Evolutionary conservation across 768 basidiomycete species (phyloP).

Genomic region (Gyrodon lividus): DNA sequence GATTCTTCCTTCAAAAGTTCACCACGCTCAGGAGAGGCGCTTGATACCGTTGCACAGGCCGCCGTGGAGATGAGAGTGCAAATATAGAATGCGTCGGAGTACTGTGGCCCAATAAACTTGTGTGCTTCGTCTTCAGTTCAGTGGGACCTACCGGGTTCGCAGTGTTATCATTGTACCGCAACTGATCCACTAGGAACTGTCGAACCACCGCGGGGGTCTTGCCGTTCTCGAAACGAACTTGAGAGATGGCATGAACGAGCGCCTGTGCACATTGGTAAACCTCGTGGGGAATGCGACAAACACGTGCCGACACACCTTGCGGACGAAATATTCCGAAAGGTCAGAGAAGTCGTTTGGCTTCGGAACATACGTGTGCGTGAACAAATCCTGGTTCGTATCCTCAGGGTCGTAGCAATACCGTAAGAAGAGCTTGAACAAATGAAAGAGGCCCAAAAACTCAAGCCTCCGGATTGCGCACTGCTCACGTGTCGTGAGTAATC

Average conservation of each 20-base stretch:
- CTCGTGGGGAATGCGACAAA: not conserved
- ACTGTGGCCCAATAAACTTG: constrained; percentile 45
- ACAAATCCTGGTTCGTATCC: constrained; percentile 77
- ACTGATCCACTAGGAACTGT: constrained; percentile 85
- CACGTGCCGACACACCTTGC: constrained; percentile 58
- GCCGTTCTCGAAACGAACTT: constrained; percentile 83
- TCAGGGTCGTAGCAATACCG: constrained; percentile 89
- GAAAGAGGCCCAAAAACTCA: constrained; percentile 90
- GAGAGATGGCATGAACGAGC: constrained; percentile 78
- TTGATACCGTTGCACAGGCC: constrained; percentile 76
- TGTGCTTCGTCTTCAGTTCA: not conserved
- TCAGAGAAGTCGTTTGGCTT: constrained; percentile 94
- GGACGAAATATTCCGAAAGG: constrained; percentile 89
- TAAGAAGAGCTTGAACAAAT: constrained; percentile 92
- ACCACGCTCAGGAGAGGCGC: constrained; percentile 75
- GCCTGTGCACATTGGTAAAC: constrained; percentile 43
- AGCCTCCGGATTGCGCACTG: constrained; percentile 84
- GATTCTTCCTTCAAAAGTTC: constrained; percentile 72
- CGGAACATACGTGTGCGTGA: constrained; percentile 87
- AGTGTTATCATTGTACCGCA: constrained; percentile 96
- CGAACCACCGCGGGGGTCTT: constrained; percentile 85
- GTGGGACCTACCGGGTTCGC: constrained; percentile 67
- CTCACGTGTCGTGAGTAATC: constrained; percentile 11
- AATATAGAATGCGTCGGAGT: constrained; percentile 88
- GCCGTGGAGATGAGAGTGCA: constrained; percentile 82